Evolutionary conservation across 1,284 basidiomycete species (phyloP), one percentile per base, ranked within the genome.

Genomic region (Fomitopsis betulina): DNA sequence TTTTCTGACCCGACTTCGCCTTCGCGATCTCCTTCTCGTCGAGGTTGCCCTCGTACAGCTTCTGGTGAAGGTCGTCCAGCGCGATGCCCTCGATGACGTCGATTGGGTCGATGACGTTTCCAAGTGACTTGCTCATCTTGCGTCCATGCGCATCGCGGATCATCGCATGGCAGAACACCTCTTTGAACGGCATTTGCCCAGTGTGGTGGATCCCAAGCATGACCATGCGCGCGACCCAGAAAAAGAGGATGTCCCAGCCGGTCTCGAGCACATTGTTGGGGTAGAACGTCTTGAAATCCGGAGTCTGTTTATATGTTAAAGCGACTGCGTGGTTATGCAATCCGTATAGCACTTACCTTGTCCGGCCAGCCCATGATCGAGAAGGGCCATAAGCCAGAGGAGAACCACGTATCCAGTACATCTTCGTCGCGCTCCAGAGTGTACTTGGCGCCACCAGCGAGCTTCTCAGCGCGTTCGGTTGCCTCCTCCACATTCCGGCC

Each of bases 201-300:
- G 97, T 99, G 53, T 98, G 84, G 62, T 91, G 84, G 69, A 96
- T 79, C 57, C 97, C 96, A 40, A 99, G 87, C 72, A 99, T 81
- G 59, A 93, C 96, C 97, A 99, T 99, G 54, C 96, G 89, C 7
- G 97, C 96, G 21, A 99, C 96, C 97, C 97, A 99, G 86, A 99
- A 98, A 84, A 97, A 97, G 38, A 99, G 76, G 67, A 98, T 99
- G 67, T 99, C 97, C 96, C 97, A 99, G 51, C 97, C 97, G 0
- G 97, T 99, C 76, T 99, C 97, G 50, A 98, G 85, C 51, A 99
- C 68, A 21, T 89, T 86, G 9, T 93, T 79, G 0, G 97, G 97
- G 75, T 96, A 99, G 79, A 93, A 99, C 57, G 80, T 76, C 64
- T 86, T 73, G 33, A 94, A 67, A 70, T 98, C 95, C 13, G 57